Evolutionary conservation across 192 early-diverging fungal genomes (phyloP).

Genomic region (Chytriomyces sp.): DNA sequence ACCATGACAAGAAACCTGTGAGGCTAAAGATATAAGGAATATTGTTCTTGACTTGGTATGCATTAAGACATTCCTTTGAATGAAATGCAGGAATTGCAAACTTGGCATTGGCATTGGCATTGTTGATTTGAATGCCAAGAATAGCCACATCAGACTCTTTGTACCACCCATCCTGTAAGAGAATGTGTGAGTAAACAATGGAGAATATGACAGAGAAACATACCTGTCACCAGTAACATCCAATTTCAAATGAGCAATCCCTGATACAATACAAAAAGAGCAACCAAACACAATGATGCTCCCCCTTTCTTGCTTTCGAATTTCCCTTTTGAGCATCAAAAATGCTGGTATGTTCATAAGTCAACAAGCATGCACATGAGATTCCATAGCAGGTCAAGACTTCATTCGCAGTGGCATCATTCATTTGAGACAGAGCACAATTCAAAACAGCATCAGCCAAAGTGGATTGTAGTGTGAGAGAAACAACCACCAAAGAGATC

Average conservation of each 20-base stretch:
- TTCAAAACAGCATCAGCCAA: background rate
- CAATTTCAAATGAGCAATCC: conserved; percentile 1
- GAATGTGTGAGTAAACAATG: background rate
- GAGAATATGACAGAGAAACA: background rate
- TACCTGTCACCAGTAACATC: conserved; percentile 11
- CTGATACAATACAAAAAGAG: background rate
- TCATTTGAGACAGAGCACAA: background rate
- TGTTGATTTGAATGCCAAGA: background rate
- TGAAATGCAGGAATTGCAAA: background rate
- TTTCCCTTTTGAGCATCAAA: background rate
- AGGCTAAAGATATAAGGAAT: background rate
- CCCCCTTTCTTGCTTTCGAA: background rate
- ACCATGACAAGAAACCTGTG: background rate
- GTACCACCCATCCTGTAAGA: background rate
- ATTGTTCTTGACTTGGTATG: background rate
- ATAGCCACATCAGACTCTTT: background rate
- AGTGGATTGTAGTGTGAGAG: background rate
- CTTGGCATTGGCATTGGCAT: no score
- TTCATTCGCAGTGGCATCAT: background rate
- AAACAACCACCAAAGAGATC: background rate
- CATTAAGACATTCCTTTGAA: background rate
- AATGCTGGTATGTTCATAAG: background rate
- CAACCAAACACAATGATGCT: background rate
- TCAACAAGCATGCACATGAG: background rate
- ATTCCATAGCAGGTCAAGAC: background rate